These are phyloP conservation scores for Ostreobium quekettii DNA, from an alignment of 139 green algal genomes.

Conservation along the genomic window DNA sequence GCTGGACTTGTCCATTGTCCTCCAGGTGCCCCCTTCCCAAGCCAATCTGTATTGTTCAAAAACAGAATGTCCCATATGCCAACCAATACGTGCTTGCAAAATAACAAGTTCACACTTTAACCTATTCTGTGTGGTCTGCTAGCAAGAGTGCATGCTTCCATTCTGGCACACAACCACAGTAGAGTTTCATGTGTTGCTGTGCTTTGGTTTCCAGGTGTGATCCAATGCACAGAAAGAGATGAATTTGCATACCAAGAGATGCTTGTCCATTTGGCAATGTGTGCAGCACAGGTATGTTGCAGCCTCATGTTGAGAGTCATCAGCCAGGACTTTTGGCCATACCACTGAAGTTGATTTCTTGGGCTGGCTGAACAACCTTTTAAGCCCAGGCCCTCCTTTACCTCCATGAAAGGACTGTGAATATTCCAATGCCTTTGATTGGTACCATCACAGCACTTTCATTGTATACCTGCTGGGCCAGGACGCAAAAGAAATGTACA, in stretches of 20 bases:
- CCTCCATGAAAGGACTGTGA: not conserved
- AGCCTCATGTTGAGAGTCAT: not conserved
- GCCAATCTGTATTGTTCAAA: too few species aligned
- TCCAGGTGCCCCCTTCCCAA: too few species aligned
- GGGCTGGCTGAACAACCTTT: not conserved
- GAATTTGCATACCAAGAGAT: conserved; percentile 99
- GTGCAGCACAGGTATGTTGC: conserved; percentile 52
- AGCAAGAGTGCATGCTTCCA: too few species aligned
- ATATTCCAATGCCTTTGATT: not conserved
- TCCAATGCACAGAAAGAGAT: conserved; percentile 91
- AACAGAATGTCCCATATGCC: too few species aligned
- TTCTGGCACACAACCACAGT: too few species aligned
- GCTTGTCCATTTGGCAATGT: conserved; percentile 92
- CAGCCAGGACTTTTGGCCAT: not conserved
- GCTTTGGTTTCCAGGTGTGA: conserved; percentile 66
- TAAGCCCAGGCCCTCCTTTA: not conserved
- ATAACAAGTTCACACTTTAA: too few species aligned
- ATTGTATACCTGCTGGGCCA: not conserved
- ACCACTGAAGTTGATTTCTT: not conserved
- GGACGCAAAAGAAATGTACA: too few species aligned
- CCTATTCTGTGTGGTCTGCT: too few species aligned
- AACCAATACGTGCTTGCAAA: too few species aligned
- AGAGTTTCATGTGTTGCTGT: too few species aligned
- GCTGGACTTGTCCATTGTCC: too few species aligned
- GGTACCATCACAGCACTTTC: not conserved